phyloP scores from a whole-genome alignment of 768 basidiomycete genomes.

The Astraeus odoratus region DNA sequence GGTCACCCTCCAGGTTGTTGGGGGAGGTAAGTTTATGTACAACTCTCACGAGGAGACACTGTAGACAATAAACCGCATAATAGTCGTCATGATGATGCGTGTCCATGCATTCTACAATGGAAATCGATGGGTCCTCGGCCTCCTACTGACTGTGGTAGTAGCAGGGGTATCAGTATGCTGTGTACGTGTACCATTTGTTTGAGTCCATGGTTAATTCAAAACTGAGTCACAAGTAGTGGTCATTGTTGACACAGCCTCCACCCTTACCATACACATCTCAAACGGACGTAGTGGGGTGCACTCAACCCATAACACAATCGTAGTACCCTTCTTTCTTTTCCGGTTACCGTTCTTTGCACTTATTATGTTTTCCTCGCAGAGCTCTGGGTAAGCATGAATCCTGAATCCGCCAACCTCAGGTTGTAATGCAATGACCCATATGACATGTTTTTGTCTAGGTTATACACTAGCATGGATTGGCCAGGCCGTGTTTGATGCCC shows the following conservation, averaged over 20 bases:
- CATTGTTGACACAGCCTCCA: too few relatives aligned
- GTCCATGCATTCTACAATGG: conserved; percentile 14
- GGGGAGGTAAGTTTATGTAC: conserved; percentile 5
- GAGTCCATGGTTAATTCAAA: background rate
- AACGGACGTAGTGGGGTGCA: too few relatives aligned
- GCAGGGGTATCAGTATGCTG: background rate
- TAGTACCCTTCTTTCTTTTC: too few relatives aligned
- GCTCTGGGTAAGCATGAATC: conserved; percentile 6
- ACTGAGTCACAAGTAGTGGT: too few relatives aligned
- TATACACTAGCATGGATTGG: background rate
- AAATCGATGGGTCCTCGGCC: conserved; percentile 3
- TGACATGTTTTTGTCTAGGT: background rate
- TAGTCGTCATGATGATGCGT: conserved; percentile 16
- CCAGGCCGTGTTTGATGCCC: conserved; percentile 13
- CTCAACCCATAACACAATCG: too few relatives aligned
- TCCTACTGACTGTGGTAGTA: background rate
- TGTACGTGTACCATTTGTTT: conserved; percentile 3
- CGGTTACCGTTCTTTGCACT: too few relatives aligned
- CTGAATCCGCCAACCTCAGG: background rate
- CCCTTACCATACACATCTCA: too few relatives aligned
- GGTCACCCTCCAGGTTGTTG: conserved; percentile 6
- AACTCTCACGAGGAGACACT: background rate
- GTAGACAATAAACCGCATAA: background rate
- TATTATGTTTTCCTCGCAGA: background rate
- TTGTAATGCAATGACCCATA: background rate